These are phyloP conservation scores for Selaginella moellendorffii DNA, from an alignment of 75 land plant species.

Conservation along the genomic window DNA sequence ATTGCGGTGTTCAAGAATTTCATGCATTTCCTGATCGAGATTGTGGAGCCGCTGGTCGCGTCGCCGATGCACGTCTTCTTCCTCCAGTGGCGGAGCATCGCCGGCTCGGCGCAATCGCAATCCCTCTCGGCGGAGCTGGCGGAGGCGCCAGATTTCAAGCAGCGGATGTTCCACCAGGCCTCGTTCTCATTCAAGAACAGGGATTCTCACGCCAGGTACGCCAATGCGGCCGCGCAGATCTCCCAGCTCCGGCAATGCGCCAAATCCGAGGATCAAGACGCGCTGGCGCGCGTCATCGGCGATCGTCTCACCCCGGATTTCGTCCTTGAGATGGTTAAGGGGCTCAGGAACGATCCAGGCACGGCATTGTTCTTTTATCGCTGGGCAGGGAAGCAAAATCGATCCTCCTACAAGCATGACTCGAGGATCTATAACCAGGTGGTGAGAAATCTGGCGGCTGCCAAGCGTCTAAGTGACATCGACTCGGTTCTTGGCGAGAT, in stretches of 20 bases:
- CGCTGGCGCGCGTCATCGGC: background rate
- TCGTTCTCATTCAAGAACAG: background rate
- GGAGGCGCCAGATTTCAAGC: background rate
- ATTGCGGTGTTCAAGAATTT: background rate
- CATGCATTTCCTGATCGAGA: background rate
- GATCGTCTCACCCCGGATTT: background rate
- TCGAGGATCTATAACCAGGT: background rate
- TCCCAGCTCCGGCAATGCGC: background rate
- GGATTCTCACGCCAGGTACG: background rate
- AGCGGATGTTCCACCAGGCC: background rate
- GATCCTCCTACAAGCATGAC: background rate
- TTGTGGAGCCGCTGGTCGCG: background rate
- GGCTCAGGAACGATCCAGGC: background rate
- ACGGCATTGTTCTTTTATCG: background rate
- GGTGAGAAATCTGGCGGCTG: background rate
- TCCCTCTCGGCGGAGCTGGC: background rate
- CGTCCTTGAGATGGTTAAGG: background rate
- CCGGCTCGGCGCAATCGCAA: background rate
- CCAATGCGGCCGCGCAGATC: background rate
- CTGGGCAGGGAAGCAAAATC: background rate
- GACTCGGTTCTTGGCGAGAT: background rate
- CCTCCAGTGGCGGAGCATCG: background rate
- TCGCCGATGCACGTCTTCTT: background rate
- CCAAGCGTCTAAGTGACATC: background rate
- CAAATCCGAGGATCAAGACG: background rate